These are phyloP conservation scores for Macrophomina phaseolina DNA, from an alignment of 2,329 filamentous ascomycete genomes.

Conservation along the genomic window DNA sequence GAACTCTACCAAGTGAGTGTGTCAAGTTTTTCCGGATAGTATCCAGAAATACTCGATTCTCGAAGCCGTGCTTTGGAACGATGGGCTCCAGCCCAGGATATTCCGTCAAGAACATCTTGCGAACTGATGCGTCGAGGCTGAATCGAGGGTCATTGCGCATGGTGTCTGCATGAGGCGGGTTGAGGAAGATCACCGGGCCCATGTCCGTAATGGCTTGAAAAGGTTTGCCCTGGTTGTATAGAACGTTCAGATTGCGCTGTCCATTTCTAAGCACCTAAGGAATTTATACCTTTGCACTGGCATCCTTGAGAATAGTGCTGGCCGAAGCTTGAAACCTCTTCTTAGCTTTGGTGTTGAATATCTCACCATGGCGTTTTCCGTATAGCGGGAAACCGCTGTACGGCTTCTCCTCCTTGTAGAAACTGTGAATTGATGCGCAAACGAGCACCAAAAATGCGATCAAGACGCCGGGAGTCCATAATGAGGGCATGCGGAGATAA, in stretches of 20 bases:
- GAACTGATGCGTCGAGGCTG: not conserved
- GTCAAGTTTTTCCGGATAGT: not conserved
- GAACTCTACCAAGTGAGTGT: not conserved
- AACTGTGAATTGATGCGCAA: not conserved
- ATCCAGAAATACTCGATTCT: not conserved
- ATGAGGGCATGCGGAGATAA: too few relatives aligned
- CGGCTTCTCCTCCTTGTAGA: not conserved
- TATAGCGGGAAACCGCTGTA: not conserved
- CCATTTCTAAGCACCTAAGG: too few relatives aligned
- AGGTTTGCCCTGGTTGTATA: not conserved
- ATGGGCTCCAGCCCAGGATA: not conserved
- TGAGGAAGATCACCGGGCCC: not conserved
- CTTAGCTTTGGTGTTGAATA: not conserved
- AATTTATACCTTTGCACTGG: not conserved
- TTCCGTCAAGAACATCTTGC: not conserved
- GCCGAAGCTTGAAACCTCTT: not conserved
- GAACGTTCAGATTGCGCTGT: too few relatives aligned
- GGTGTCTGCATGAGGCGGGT: not conserved
- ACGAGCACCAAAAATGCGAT: not conserved
- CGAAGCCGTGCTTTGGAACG: not conserved
- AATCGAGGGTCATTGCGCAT: not conserved
- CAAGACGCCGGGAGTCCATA: not conserved
- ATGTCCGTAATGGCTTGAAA: constrained; percentile 3
- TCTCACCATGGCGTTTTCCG: not conserved
- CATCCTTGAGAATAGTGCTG: not conserved